Percentiles rank a stretch among this genome's conserved stretches.
phyloP scores from a whole-genome alignment of 208 protist species.

The Kentomonas sorsogonicus region DNA sequence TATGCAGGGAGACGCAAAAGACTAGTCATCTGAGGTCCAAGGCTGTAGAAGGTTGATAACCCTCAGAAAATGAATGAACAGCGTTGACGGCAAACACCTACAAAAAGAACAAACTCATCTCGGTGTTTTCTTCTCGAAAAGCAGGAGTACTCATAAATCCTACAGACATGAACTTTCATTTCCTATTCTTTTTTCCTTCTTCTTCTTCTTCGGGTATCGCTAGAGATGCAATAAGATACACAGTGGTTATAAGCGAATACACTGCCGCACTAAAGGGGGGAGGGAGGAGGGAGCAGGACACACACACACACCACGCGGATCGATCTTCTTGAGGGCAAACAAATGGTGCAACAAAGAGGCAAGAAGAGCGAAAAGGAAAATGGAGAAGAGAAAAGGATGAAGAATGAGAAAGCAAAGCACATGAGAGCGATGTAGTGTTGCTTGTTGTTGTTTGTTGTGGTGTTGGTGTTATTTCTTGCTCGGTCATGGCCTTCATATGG shows the following conservation, averaged over 20 bases:
- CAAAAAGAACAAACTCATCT: neutral
- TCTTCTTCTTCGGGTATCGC: neutral
- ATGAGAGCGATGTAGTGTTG: neutral
- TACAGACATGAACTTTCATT: neutral
- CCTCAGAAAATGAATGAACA: too few species aligned
- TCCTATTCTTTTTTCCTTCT: neutral
- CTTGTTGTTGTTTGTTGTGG: too few species aligned
- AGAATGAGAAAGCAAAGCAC: neutral
- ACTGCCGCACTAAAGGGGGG: neutral
- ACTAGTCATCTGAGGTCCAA: too few species aligned
- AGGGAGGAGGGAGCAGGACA: neutral
- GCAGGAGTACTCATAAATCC: neutral
- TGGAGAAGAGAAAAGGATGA: neutral
- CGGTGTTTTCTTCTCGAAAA: neutral
- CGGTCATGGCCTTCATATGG: too few species aligned
- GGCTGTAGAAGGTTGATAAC: too few species aligned
- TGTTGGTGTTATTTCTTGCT: too few species aligned
- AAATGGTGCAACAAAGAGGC: neutral
- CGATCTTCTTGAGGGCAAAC: too few species aligned
- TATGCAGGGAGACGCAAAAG: too few species aligned
- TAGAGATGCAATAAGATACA: neutral
- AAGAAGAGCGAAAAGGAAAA: neutral
- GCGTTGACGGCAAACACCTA: too few species aligned
- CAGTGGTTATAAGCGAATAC: conserved; percentile 4
- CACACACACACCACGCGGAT: too few species aligned